phyloP scores from a whole-genome alignment of 768 basidiomycete species.

The Gymnopilus junonius region DNA sequence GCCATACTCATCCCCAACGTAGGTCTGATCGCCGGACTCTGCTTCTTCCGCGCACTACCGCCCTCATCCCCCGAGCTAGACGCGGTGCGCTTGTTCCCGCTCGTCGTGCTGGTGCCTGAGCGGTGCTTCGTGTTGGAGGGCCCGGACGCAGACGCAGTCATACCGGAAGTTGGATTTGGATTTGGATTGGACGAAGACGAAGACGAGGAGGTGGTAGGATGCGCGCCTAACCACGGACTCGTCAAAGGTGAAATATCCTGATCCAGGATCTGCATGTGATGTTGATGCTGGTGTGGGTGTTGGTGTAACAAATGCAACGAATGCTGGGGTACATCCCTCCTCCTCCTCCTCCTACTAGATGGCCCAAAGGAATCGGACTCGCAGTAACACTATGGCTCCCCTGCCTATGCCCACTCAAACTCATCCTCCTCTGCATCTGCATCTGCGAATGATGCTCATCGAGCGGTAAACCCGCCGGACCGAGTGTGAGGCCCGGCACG shows the following conservation, averaged over 20 bases:
- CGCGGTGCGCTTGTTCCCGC: slow-evolving; percentile 54
- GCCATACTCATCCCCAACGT: slow-evolving; percentile 23
- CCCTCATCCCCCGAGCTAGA: slow-evolving; percentile 62
- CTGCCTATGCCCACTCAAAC: slow-evolving; percentile 34
- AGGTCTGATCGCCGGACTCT: slow-evolving; percentile 48
- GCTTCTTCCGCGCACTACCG: slow-evolving; percentile 53
- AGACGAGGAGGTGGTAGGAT: slow-evolving; percentile 24
- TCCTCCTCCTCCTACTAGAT: no score
- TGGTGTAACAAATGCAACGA: no score
- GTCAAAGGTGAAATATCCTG: slow-evolving; percentile 81
- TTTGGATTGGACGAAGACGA: background rate
- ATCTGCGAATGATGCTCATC: background rate
- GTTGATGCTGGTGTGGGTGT: background rate
- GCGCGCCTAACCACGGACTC: slow-evolving; percentile 79
- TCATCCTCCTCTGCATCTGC: slow-evolving; percentile 6
- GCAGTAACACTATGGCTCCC: background rate
- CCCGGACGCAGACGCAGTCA: background rate
- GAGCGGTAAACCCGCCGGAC: slow-evolving; percentile 14
- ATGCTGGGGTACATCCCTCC: background rate
- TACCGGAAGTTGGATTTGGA: background rate
- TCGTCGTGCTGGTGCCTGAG: background rate
- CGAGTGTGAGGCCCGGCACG: slow-evolving; percentile 21
- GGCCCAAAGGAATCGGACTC: background rate
- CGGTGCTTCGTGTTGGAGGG: background rate
- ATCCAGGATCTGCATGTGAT: slow-evolving; percentile 55